These are phyloP conservation scores for Amanita fuliginea DNA, from an alignment of 768 basidiomycete species.

Conservation along the genomic window DNA sequence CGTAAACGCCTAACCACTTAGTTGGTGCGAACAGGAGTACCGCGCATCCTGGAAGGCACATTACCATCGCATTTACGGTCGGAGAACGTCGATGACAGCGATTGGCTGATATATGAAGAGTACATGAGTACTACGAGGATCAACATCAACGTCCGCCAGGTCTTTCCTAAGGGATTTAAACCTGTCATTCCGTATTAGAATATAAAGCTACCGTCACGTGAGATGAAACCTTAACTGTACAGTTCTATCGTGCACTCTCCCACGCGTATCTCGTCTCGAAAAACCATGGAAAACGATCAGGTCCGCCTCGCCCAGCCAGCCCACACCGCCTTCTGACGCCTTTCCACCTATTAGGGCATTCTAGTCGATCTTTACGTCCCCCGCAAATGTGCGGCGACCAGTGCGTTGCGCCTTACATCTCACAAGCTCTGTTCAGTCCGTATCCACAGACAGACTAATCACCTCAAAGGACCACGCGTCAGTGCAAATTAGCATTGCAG, in stretches of 20 bases:
- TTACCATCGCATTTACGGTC: constrained; percentile 50
- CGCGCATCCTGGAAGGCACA: constrained; percentile 75
- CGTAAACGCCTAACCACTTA: background rate
- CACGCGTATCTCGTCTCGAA: constrained; percentile 18
- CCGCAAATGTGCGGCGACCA: constrained; percentile 97
- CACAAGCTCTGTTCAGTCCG: background rate
- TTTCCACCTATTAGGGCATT: constrained; percentile 51
- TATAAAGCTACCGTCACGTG: too few species aligned
- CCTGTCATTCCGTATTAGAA: too few species aligned
- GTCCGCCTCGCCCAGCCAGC: constrained; percentile 29
- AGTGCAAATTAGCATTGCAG: constrained; percentile 90
- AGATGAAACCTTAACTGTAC: too few species aligned
- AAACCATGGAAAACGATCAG: constrained; percentile 83
- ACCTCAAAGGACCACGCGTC: constrained; percentile 99
- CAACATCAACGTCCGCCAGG: constrained; percentile 89
- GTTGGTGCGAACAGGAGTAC: constrained; percentile 48
- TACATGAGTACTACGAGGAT: constrained; percentile 67
- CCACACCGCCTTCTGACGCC: constrained; percentile 2
- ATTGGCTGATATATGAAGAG: constrained; percentile 51
- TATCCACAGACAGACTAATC: constrained; percentile 97
- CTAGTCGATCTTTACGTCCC: constrained; percentile 99
- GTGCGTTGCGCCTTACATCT: constrained; percentile 37
- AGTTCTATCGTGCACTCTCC: constrained; percentile 25
- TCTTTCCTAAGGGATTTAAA: constrained; percentile 64
- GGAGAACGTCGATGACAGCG: constrained; percentile 16